A percentile compares a stretch with the other conserved stretches of the same genome.
Conservation (phyloP, 441 rosid genomes). For the Populus hybrid region DNA sequence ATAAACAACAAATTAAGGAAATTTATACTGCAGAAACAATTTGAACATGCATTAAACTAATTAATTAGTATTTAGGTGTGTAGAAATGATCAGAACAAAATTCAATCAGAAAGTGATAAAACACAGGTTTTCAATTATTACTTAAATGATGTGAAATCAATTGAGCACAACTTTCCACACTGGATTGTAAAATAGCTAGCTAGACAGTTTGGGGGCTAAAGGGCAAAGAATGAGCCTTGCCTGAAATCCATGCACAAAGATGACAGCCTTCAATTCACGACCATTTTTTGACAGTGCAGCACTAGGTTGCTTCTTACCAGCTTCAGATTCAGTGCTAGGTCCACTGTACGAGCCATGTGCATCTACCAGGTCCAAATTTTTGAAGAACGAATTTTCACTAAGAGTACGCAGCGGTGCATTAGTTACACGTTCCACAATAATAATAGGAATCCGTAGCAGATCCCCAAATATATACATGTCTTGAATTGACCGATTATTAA, state of each 20-base stretch:
- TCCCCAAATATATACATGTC: constrained; percentile 87
- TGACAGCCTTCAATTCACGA: constrained; percentile 61
- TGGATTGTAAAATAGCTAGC: neutral
- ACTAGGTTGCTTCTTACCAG: constrained; percentile 27
- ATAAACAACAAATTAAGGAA: neutral
- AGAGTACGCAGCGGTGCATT: constrained; percentile 70
- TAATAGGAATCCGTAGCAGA: constrained; percentile 73
- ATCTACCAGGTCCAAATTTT: constrained; percentile 51
- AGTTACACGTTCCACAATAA: constrained; percentile 72
- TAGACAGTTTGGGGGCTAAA: no score
- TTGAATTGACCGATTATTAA: constrained; percentile 78
- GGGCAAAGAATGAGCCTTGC: constrained; percentile 33
- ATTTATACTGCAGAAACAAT: neutral
- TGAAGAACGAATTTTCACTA: constrained; percentile 70
- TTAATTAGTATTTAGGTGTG: neutral
- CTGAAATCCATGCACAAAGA: constrained; percentile 99
- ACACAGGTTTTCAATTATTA: neutral
- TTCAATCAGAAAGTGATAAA: neutral
- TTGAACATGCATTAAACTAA: neutral
- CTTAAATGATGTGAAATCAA: neutral
- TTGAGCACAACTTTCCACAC: neutral
- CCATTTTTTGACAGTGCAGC: constrained; percentile 28
- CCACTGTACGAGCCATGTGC: constrained; percentile 25
- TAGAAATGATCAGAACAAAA: neutral
- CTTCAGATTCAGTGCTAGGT: constrained; percentile 26